Evolutionary conservation across 768 basidiomycete genomes (phyloP).

Genomic region (Phylloporus sp.): DNA sequence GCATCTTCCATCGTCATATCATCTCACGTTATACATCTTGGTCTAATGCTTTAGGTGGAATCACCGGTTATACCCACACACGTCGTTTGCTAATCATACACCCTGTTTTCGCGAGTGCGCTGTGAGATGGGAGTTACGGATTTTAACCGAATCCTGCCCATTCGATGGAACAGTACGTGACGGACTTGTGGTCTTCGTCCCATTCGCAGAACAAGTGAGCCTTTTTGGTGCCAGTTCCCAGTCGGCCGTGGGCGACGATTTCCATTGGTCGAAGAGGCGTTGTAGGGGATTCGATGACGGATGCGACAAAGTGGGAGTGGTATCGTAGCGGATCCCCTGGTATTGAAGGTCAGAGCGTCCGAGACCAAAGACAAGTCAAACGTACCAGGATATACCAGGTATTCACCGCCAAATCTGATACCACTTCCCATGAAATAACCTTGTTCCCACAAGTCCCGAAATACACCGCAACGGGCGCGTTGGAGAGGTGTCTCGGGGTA

Average conservation of each 20-base stretch:
- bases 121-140: not conserved
- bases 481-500: conserved; percentile 67
- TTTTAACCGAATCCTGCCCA: conserved; percentile 84
- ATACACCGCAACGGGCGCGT: conserved; percentile 75
- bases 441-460: conserved; percentile 75
- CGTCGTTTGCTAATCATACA: conserved; percentile 5
- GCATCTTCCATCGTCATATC: conserved; percentile 1
- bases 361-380: conserved; percentile 1
- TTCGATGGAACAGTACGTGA: conserved; percentile 77
- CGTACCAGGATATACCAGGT: conserved; percentile 92
- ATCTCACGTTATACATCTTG: conserved; percentile 6
- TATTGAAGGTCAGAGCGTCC: not conserved
- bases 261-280: conserved; percentile 79
- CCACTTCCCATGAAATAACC: conserved; percentile 88
- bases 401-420: conserved; percentile 94
- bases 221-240: conserved; percentile 98
- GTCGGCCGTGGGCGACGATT: conserved; percentile 89
- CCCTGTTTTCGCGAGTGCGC: not conserved
- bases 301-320: conserved; percentile 93
- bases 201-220: conserved; percentile 88
- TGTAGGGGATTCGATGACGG: conserved; percentile 64
- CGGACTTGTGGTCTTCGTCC: conserved; percentile 66
- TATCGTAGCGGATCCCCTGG: conserved; percentile 91
- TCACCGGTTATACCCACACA: conserved; percentile 16
- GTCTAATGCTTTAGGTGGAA: conserved; percentile 15